phyloP scores from a whole-genome alignment of 352 stramenopile genomes.

The Elongisporangium senticosum region DNA sequence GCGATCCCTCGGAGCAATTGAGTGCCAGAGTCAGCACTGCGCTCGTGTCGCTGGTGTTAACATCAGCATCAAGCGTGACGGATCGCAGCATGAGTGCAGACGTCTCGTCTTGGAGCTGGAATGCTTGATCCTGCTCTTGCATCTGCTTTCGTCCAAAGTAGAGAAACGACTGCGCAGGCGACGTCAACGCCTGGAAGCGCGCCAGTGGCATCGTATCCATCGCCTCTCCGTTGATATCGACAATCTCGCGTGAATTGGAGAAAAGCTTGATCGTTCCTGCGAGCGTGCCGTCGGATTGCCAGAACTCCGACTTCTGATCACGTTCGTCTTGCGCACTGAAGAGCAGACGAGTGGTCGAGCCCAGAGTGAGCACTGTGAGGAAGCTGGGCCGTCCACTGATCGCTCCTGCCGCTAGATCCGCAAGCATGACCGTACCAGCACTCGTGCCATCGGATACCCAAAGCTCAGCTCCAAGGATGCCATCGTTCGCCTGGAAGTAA shows the following conservation, averaged over 20 bases:
- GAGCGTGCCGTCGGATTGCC: slow-evolving; percentile 44
- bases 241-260: slow-evolving; percentile 24
- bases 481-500: slow-evolving; percentile 84
- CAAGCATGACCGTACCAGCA: slow-evolving; percentile 41
- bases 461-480: slow-evolving; percentile 65
- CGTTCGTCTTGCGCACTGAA: slow-evolving; percentile 35
- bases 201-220: slow-evolving; percentile 19
- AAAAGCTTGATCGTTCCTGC: slow-evolving; percentile 30
- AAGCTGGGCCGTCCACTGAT: slow-evolving; percentile 28
- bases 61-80: slow-evolving; percentile 32
- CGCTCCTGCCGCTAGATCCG: slow-evolving; percentile 50
- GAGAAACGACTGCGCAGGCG: slow-evolving; percentile 12
- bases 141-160: slow-evolving; percentile 14
- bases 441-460: slow-evolving; percentile 66
- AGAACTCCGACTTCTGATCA: slow-evolving; percentile 37
- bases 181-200: slow-evolving; percentile 6
- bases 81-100: slow-evolving; percentile 11
- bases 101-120: neutral
- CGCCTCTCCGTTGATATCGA: slow-evolving; percentile 19
- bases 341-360: slow-evolving; percentile 5
- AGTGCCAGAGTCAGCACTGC: slow-evolving; percentile 21
- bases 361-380: slow-evolving; percentile 25
- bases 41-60: slow-evolving; percentile 8
- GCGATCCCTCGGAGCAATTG: slow-evolving; percentile 23
- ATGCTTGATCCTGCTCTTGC: neutral